Percentiles rank a stretch among this genome's conserved stretches.
Evolutionary conservation across 1,284 basidiomycete genomes (phyloP).

Genomic region (Cutaneotrichosporon cyanovorans): DNA sequence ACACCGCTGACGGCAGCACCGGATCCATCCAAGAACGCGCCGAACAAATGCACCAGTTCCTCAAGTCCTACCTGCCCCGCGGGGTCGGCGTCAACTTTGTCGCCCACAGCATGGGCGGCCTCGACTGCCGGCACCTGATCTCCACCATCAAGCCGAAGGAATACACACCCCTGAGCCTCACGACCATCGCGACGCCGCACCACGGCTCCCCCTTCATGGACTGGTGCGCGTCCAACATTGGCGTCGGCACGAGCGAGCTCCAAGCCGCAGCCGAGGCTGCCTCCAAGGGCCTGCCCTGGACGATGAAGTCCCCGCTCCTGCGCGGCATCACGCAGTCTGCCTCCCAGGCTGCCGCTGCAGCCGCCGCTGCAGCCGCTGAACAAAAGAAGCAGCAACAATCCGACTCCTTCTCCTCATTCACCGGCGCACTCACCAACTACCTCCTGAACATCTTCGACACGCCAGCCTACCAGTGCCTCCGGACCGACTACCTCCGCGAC

Average conservation of each 20-base stretch:
- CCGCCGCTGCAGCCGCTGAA: no score
- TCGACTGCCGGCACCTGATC: conserved; percentile 89
- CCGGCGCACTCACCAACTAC: conserved; percentile 60
- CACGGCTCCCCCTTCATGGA: conserved; percentile 98
- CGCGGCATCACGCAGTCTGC: conserved; percentile 13
- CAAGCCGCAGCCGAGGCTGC: conserved; percentile 25
- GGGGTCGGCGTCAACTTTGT: conserved; percentile 81
- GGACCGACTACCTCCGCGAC: conserved; percentile 72
- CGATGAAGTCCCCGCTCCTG: conserved; percentile 50
- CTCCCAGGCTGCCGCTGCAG: no score
- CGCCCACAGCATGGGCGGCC: conserved; percentile 89
- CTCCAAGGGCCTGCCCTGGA: conserved; percentile 43
- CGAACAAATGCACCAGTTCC: conserved; percentile 64
- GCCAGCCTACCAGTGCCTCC: conserved; percentile 93
- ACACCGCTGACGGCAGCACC: conserved; percentile 53
- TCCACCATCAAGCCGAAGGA: conserved; percentile 72
- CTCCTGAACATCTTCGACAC: conserved; percentile 90
- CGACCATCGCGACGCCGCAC: conserved; percentile 88
- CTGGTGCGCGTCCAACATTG: conserved; percentile 90
- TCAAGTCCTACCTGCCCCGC: conserved; percentile 56
- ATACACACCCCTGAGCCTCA: conserved; percentile 81
- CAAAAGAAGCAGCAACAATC: not conserved
- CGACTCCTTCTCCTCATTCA: conserved; percentile 27
- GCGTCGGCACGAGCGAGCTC: conserved; percentile 57
- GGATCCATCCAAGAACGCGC: conserved; percentile 84